These are phyloP conservation scores for Colletotrichum lindemuthianum DNA, from an alignment of 2,329 filamentous ascomycete genomes.

Conservation along the genomic window DNA sequence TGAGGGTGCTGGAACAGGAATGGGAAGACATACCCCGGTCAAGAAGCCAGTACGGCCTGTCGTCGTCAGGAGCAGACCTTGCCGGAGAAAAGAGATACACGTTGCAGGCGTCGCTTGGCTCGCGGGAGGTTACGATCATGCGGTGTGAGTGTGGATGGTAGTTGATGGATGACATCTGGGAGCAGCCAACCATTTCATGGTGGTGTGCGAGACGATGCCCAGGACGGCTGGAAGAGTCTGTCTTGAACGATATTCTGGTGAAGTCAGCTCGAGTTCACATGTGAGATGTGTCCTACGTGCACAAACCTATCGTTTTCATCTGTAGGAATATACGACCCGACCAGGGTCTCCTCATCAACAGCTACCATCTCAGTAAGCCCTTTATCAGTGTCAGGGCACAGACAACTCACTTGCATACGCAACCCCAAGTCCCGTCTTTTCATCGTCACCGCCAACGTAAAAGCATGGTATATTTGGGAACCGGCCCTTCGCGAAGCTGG, in stretches of 20 bases:
- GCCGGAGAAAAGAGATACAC: slow-evolving; percentile 52
- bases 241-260: slow-evolving; percentile 29
- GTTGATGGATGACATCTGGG: slow-evolving; percentile 57
- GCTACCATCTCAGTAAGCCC: slow-evolving; percentile 41
- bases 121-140: slow-evolving; percentile 54
- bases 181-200: slow-evolving; percentile 50
- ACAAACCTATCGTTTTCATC: slow-evolving; percentile 55
- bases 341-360: slow-evolving; percentile 46
- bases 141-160: slow-evolving; percentile 55
- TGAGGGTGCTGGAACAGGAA: neutral
- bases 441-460: slow-evolving; percentile 51
- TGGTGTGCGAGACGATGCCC: slow-evolving; percentile 31
- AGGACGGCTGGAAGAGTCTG: slow-evolving; percentile 27
- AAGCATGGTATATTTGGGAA: slow-evolving; percentile 51
- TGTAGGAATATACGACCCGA: slow-evolving; percentile 54
- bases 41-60: slow-evolving; percentile 50
- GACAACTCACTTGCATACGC: slow-evolving; percentile 55
- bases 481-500: slow-evolving; percentile 41
- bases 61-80: slow-evolving; percentile 41
- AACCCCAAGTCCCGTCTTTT: slow-evolving; percentile 51
- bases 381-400: neutral
- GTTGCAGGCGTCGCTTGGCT: slow-evolving; percentile 44
- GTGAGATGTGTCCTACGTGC: too few species aligned
- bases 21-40: slow-evolving; percentile 36
- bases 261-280: neutral